These are phyloP conservation scores for Pelargonium citronellum DNA, from an alignment of 441 rosid species.

Conservation along the genomic window DNA sequence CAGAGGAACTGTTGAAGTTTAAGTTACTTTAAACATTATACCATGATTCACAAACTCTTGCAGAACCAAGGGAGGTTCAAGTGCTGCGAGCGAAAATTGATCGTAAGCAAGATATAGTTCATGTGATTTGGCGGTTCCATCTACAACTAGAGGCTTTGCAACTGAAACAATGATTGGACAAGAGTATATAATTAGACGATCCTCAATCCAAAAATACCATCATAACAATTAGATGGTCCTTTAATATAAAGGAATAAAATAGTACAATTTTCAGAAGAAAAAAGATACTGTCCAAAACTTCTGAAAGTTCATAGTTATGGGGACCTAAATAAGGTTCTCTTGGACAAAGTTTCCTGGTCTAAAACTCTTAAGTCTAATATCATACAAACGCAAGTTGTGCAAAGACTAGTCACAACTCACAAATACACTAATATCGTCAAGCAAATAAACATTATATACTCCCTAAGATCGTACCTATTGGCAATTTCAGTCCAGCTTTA, in stretches of 20 bases:
- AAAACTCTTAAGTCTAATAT: background rate
- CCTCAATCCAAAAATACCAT: background rate
- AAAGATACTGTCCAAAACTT: too few species aligned
- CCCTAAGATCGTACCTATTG: constrained; percentile 51
- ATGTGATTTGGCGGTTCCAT: constrained; percentile 66
- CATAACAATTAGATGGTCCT: too few species aligned
- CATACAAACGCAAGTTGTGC: background rate
- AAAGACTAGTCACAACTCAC: background rate
- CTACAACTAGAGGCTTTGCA: constrained; percentile 57
- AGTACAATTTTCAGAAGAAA: background rate
- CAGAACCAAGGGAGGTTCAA: constrained; percentile 58
- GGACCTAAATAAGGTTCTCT: constrained; percentile 6
- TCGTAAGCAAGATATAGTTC: constrained; percentile 59
- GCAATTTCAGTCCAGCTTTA: constrained; percentile 72
- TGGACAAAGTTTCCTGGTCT: background rate
- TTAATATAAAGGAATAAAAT: too few species aligned
- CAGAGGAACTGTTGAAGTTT: background rate
- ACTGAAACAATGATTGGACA: constrained; percentile 36
- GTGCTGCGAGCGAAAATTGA: constrained; percentile 44
- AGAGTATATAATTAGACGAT: background rate
- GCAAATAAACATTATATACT: background rate
- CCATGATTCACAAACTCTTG: constrained; percentile 76
- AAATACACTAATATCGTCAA: background rate
- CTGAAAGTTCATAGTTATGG: background rate
- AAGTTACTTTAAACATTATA: constrained; percentile 23